Base-by-base conservation (phyloP, 768 basidiomycete species). In the Russula griseocarnosa region DNA sequence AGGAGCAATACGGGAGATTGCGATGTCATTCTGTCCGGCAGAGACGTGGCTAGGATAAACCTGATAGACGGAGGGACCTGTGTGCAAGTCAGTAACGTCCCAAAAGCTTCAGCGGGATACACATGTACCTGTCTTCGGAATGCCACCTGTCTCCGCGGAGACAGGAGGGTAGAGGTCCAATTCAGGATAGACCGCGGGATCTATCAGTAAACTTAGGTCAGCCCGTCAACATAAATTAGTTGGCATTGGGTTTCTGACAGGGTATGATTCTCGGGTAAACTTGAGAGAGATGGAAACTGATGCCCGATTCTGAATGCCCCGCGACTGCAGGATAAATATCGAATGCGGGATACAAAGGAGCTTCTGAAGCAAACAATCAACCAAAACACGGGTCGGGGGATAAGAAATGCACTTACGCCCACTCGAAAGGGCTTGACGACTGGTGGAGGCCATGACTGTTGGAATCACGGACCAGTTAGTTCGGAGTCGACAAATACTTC, bases 1-100 rank as follows among this genome's bases (percentile, higher is more conserved):
- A 28, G 49, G 32, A 18, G 22, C 18, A 10, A 13, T 34, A 36
- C 10, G 76, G 65, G 58, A 75, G 74, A 26, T 40, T 50, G 57
- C 53, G 22, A 26, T 22, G 16, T 20, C 28, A 38, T 24, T 42
- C 44, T 57, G 47, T 18, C 58, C 66, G 55, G 47, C 18, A 8
- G 47, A 59, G 34, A 60, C 38, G 9, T 66, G 22, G 22, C 47
- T 66, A 9, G 61, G 62, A 60, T 68, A 68, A 5, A 68, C 58
- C 44, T 68, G 65, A 61, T 68, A 68, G 22, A 53, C 30, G 22
- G 51, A 16, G 14, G 66, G 58, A 59, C 60, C 65, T 67, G 54
- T 14, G 30, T 30, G 50, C 44, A 26, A 26, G 18, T 58, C 47
- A 46, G 42, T 44, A 13, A 36, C 14, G 16, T 38, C 36, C 14